phyloP scores from a whole-genome alignment of 805 yeast genomes.

The Cyberlindnera sargentensis region DNA sequence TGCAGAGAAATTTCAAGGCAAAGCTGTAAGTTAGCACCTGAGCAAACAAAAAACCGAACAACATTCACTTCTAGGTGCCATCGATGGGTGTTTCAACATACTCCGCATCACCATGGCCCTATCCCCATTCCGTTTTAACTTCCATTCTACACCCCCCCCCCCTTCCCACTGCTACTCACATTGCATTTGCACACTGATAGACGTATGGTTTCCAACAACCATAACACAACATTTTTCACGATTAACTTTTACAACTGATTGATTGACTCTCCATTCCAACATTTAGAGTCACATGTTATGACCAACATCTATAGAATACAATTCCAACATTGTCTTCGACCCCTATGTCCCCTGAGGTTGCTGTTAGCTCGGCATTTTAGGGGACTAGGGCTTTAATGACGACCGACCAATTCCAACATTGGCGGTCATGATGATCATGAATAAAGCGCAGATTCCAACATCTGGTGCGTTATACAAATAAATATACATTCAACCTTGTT shows the following conservation, averaged over 20 bases:
- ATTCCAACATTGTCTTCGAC: slow-evolving; percentile 9
- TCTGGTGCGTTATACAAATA: slow-evolving; percentile 2
- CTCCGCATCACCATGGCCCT: neutral
- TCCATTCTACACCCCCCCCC: neutral
- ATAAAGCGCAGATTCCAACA: slow-evolving; percentile 15
- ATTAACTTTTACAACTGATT: too few relatives aligned
- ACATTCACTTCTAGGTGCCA: too few relatives aligned
- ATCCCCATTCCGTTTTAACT: neutral
- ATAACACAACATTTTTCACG: too few relatives aligned
- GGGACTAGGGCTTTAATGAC: slow-evolving; percentile 1
- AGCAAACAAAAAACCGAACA: neutral
- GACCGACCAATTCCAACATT: slow-evolving; percentile 13
- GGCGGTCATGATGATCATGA: slow-evolving; percentile 1
- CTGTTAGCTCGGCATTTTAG: neutral
- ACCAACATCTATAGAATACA: slow-evolving; percentile 1
- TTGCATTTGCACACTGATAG: neutral
- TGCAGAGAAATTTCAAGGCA: slow-evolving; percentile 14
- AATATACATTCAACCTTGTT: neutral
- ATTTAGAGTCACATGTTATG: neutral
- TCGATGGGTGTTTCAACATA: slow-evolving; percentile 4
- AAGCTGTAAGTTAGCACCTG: slow-evolving; percentile 13
- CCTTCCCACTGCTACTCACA: neutral
- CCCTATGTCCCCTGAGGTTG: too few relatives aligned
- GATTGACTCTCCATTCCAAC: slow-evolving; percentile 5
- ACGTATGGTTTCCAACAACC: neutral